Conservation (phyloP, 352 stramenopile species). For the Pythium aristosporum region DNA sequence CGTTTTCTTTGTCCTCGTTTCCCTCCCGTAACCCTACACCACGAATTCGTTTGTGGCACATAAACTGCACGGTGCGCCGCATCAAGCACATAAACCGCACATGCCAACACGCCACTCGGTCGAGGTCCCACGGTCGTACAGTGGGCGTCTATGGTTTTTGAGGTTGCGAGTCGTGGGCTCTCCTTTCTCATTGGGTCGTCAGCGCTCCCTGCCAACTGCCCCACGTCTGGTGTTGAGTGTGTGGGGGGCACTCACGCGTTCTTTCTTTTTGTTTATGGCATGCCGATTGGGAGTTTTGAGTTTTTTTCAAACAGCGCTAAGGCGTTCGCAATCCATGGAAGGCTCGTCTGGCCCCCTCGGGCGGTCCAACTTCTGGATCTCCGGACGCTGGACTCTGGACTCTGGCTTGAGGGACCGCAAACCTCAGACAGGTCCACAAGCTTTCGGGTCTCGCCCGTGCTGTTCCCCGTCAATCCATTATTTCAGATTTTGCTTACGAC, state of each 20-base stretch:
- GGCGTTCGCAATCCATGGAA: slow-evolving; percentile 11
- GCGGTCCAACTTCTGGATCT: slow-evolving; percentile 24
- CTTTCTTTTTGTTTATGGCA: neutral
- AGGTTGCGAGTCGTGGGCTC: neutral
- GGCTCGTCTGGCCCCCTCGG: slow-evolving; percentile 13
- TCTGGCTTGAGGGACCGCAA: neutral
- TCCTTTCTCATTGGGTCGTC: slow-evolving; percentile 21
- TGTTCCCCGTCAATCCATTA: slow-evolving; percentile 15
- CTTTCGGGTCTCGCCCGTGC: neutral
- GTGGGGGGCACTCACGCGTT: neutral
- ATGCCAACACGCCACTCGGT: slow-evolving; percentile 19
- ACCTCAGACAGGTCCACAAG: neutral
- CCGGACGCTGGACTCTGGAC: slow-evolving; percentile 12
- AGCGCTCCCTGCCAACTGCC: slow-evolving; percentile 11
- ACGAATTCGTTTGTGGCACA: slow-evolving; percentile 7
- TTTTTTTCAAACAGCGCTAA: neutral
- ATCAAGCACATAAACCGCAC: too few species aligned
- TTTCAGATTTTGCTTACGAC: slow-evolving; percentile 9
- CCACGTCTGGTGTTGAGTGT: neutral
- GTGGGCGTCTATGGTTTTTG: neutral
- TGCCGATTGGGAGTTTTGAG: neutral
- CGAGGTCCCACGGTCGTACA: slow-evolving; percentile 4
- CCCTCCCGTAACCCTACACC: slow-evolving; percentile 8
- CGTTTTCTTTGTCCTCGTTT: slow-evolving; percentile 9
- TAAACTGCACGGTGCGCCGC: neutral